These are phyloP conservation scores for Bacterosira constricta DNA, from an alignment of 108 stramenopile genomes.

Conservation along the genomic window DNA sequence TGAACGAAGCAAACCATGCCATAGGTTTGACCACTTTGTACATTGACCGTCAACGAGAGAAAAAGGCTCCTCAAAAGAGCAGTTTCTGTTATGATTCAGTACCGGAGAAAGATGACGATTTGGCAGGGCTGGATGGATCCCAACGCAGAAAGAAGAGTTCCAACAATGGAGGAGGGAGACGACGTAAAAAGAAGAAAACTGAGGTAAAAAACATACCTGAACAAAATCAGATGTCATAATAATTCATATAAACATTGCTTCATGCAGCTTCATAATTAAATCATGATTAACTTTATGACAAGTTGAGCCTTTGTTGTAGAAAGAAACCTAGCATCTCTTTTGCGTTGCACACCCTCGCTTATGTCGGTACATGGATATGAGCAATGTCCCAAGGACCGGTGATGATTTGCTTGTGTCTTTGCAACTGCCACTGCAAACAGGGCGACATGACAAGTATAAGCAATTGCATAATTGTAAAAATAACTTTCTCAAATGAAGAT, in stretches of 20 bases:
- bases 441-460: slow-evolving; percentile 53
- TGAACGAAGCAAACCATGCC: slow-evolving; percentile 21
- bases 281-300: too few relatives aligned
- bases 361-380: slow-evolving; percentile 8
- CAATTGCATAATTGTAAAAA: slow-evolving; percentile 31
- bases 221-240: too few relatives aligned
- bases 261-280: too few relatives aligned
- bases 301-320: too few relatives aligned
- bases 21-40: slow-evolving; percentile 26
- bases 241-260: too few relatives aligned
- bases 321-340: too few relatives aligned
- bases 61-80: not conserved
- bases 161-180: not conserved
- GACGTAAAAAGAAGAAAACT: not conserved
- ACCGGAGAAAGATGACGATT: not conserved
- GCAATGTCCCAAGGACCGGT: slow-evolving; percentile 77
- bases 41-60: slow-evolving; percentile 23
- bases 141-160: not conserved
- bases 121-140: not conserved
- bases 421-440: slow-evolving; percentile 47
- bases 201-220: too few relatives aligned
- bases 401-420: slow-evolving; percentile 50
- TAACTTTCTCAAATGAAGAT: slow-evolving; percentile 33
- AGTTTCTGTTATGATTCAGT: not conserved
- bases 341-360: too few relatives aligned